Conservation (phyloP, 2,329 filamentous ascomycete species). For the Calycina herbarum region DNA sequence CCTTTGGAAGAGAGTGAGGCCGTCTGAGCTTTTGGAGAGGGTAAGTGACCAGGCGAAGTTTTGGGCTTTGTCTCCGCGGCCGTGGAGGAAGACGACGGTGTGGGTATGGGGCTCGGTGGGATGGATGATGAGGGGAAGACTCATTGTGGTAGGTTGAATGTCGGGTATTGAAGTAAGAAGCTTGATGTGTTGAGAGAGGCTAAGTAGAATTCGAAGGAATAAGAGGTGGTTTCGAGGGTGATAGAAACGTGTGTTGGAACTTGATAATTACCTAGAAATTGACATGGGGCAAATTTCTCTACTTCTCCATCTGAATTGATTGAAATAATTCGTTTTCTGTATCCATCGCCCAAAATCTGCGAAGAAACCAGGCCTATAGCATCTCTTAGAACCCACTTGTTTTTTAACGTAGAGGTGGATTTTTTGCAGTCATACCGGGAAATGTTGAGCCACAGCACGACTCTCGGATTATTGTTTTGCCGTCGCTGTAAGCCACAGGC, state of each 20-base stretch:
- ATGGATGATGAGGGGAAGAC: neutral
- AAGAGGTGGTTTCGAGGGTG: neutral
- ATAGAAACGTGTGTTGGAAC: neutral
- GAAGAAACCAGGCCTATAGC: no score
- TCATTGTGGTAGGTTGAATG: neutral
- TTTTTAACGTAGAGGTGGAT: no score
- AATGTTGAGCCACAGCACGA: no score
- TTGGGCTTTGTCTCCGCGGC: constrained; percentile 18
- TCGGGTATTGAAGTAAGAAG: neutral
- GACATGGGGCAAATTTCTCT: no score
- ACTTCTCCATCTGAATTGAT: no score
- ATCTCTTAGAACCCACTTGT: no score
- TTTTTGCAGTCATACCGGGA: no score
- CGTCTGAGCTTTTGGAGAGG: neutral
- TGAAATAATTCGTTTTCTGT: no score
- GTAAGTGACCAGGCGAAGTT: constrained; percentile 14
- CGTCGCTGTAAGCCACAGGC: no score
- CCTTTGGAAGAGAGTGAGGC: constrained; percentile 40
- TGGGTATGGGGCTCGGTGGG: constrained; percentile 14
- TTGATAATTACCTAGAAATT: neutral
- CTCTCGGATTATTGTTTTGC: no score
- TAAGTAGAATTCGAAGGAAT: neutral
- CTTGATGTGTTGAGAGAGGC: neutral
- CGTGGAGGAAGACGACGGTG: constrained; percentile 21
- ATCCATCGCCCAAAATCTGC: no score